Conservation (phyloP, 441 rosid species). For the Corymbia calophylla region DNA sequence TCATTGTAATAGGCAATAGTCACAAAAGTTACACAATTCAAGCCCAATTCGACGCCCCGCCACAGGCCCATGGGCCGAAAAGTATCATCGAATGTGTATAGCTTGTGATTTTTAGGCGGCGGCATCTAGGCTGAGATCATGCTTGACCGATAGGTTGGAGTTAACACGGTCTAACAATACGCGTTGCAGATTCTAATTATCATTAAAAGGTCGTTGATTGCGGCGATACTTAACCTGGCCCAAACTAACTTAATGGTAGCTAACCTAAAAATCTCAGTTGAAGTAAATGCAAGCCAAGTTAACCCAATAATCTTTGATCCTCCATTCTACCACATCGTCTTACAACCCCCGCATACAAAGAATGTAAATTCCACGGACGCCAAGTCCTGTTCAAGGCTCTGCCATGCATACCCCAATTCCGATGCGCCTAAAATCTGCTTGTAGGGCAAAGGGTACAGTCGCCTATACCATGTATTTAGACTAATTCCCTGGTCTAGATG, state of each 20-base stretch:
- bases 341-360: not conserved
- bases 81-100: rapidly evolving
- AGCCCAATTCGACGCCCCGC: not conserved
- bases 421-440: not conserved
- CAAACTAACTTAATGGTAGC: not conserved
- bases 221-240: not conserved
- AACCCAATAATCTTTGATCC: not conserved
- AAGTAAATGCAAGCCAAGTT: not conserved
- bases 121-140: not conserved
- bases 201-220: not conserved
- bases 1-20: not conserved
- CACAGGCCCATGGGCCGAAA: not conserved
- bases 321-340: not conserved
- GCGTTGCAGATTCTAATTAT: not conserved
- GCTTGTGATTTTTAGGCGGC: not conserved
- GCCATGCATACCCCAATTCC: not conserved
- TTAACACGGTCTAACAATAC: too few species aligned
- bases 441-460: not conserved
- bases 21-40: not conserved
- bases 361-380: not conserved
- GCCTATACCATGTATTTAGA: not conserved
- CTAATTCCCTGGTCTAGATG: not conserved
- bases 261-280: not conserved
- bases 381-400: not conserved
- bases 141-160: not conserved